Percentiles rank a stretch among this genome's conserved stretches.
Evolutionary conservation across 228 moss, liverwort and hornwort species (phyloP).

Genomic region (Sphagnum magellanicum): DNA sequence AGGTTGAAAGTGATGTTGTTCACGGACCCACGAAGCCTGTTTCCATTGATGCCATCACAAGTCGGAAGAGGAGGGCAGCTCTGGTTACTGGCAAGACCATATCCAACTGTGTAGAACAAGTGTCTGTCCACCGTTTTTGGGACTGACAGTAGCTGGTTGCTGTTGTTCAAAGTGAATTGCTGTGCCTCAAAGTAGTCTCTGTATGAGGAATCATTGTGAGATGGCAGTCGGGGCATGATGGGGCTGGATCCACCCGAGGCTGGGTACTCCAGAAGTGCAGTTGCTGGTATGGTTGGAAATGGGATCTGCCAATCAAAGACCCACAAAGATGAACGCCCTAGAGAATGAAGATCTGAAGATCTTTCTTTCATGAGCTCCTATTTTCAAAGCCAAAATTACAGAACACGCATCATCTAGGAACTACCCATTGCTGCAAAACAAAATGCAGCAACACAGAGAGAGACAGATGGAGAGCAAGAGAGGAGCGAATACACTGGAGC

Average conservation of each 20-base stretch:
- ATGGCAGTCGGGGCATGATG: conserved; percentile 18
- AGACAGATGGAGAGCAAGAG: too few relatives aligned
- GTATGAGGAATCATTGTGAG: not conserved
- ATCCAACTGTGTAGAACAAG: conserved; percentile 27
- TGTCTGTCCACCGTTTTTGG: conserved; percentile 18
- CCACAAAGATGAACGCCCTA: not conserved
- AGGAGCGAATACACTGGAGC: conserved; percentile 13
- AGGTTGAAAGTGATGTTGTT: conserved; percentile 32
- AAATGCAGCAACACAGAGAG: too few relatives aligned
- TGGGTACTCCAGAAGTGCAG: not conserved
- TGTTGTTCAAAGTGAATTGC: not conserved
- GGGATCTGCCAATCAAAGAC: not conserved
- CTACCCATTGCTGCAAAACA: too few relatives aligned
- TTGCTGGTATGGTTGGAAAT: not conserved
- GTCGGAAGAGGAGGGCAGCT: conserved; percentile 6
- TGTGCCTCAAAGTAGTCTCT: not conserved
- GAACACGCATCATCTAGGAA: too few relatives aligned
- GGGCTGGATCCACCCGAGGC: not conserved
- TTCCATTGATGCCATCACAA: conserved; percentile 4
- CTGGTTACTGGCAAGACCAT: conserved; percentile 4
- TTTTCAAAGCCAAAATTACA: too few relatives aligned
- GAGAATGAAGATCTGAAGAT: too few relatives aligned
- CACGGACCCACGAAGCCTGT: conserved; percentile 13
- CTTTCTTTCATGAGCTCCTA: too few relatives aligned
- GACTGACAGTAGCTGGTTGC: not conserved